Evolutionary conservation across 352 stramenopile species (phyloP).

Genomic region (Phytophthora cryptogea): DNA sequence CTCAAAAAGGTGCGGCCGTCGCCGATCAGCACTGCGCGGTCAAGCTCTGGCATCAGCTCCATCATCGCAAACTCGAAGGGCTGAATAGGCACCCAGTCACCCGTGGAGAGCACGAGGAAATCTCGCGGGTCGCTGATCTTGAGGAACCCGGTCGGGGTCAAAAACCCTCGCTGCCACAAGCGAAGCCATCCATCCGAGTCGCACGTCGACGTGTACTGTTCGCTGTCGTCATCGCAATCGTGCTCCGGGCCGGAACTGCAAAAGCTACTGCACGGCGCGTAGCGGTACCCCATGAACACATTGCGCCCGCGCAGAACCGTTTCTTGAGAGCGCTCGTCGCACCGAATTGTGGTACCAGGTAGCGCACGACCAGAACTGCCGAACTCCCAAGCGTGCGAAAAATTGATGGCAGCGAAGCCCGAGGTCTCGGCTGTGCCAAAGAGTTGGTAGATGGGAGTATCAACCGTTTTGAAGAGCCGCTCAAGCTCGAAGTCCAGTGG

Average conservation of each 20-base stretch:
- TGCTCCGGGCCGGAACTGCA: slow-evolving; percentile 7
- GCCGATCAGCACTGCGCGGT: slow-evolving; percentile 69
- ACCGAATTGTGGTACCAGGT: slow-evolving; percentile 57
- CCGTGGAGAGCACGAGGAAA: slow-evolving; percentile 76
- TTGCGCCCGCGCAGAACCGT: slow-evolving; percentile 71
- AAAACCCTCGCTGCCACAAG: slow-evolving; percentile 58
- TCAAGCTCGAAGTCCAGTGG: slow-evolving; percentile 82
- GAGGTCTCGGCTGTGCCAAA: slow-evolving; percentile 70
- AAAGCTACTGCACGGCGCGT: slow-evolving; percentile 5
- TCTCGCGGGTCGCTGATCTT: slow-evolving; percentile 69
- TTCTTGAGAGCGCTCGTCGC: slow-evolving; percentile 66
- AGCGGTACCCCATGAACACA: slow-evolving; percentile 73
- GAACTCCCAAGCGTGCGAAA: slow-evolving; percentile 73
- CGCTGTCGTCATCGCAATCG: slow-evolving; percentile 14
- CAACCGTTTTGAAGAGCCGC: slow-evolving; percentile 82
- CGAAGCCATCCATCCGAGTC: slow-evolving; percentile 56
- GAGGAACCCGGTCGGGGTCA: slow-evolving; percentile 76
- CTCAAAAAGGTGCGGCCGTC: slow-evolving; percentile 74
- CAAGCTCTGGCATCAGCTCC: slow-evolving; percentile 57
- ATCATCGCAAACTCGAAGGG: slow-evolving; percentile 65
- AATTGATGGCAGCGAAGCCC: slow-evolving; percentile 77
- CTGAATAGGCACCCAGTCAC: slow-evolving; percentile 71
- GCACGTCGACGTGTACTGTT: slow-evolving; percentile 20
- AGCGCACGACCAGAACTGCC: slow-evolving; percentile 69
- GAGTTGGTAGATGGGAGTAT: slow-evolving; percentile 82